Base-by-base conservation (phyloP, 176 grass and related monocot species). In the Dactylis glomerata region DNA sequence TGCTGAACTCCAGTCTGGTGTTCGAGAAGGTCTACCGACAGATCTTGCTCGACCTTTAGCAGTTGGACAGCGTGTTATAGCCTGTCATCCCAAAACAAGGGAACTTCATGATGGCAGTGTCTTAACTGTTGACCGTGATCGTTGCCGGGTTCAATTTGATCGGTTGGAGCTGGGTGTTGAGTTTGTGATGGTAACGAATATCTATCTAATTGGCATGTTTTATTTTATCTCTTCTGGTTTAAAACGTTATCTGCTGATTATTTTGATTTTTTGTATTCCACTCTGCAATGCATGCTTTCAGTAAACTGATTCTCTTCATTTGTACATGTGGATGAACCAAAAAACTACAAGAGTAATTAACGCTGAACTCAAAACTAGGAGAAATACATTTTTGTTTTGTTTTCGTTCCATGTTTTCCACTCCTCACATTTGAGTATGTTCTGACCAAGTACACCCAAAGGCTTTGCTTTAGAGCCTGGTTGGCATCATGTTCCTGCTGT, bases 81-180 rank as follows among this genome's bases (percentile, higher is more conserved):
- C 93, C 65, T 95, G 96, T 59, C 96, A 95, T 90, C 96, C 96
- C 52, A 95, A 88, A 94, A 92, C 91, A 59, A 96, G 96, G 82
- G 96, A 99, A 90, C 78, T 99, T 88, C 91, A 96, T 86, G 89
- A 99, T 89, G 96, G 96, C 76, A 96, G 77, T 85, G 68, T 99
- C 81, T 86, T 99, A 55, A 92, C 91, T 83, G 87, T 95, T 78
- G 91, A 94, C 34, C 83, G 47, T 81, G 86, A 79, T 58, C n/a
- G 77, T 24, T 98, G 86, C 38, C 91, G 89, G 55, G 89, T 96
- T 86, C 96, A 99, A 82, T 99, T 99, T 94, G 91, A 99, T 90
- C 86, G 82, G 16, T 88, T 88, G 72, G 91, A 95, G 31, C 61
- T 99, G 68, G 93, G 93, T 51, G 89, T 96, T 78, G 93, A 96